A percentile compares a stretch with the other conserved stretches of the same genome.
Conservation (phyloP, 2,329 filamentous ascomycete species). For the Penicillium sp. region DNA sequence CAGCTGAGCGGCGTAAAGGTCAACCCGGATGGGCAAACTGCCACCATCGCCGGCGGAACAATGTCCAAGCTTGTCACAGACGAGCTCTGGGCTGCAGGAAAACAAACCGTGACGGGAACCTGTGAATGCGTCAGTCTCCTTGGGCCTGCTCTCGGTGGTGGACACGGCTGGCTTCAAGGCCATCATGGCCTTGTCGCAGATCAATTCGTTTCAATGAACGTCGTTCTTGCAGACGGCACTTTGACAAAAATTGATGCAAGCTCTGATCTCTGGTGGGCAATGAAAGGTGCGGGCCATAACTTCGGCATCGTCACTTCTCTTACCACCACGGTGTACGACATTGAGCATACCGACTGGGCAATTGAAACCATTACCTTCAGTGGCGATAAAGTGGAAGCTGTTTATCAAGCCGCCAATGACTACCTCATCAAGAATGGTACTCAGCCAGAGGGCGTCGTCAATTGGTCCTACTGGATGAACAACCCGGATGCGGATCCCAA, state of each 20-base stretch:
- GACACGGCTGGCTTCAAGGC: constrained; percentile 56
- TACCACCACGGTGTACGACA: constrained; percentile 48
- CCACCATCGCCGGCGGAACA: constrained; percentile 51
- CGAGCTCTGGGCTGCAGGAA: constrained; percentile 50
- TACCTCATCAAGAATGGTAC: constrained; percentile 45
- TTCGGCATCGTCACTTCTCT: constrained; percentile 57
- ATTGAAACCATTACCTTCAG: constrained; percentile 47
- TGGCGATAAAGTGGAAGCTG: constrained; percentile 50
- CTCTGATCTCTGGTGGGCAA: constrained; percentile 57
- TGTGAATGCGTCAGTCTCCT: constrained; percentile 53
- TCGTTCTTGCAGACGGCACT: constrained; percentile 53
- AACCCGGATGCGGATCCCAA: constrained; percentile 23
- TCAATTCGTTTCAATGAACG: constrained; percentile 51
- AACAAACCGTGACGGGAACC: constrained; percentile 52
- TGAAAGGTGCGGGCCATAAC: constrained; percentile 58
- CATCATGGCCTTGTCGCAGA: constrained; percentile 55
- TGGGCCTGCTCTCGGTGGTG: constrained; percentile 56
- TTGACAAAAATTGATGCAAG: constrained; percentile 38
- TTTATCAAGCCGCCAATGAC: constrained; percentile 50
- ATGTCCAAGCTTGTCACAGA: constrained; percentile 49
- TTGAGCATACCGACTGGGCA: constrained; percentile 37
- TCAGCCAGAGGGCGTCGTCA: constrained; percentile 47
- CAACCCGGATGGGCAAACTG: constrained; percentile 44
- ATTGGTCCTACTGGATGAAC: constrained; percentile 45
- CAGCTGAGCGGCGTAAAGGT: constrained; percentile 43